Percentiles rank a stretch among this genome's conserved stretches.
phyloP scores from a whole-genome alignment of 495 filamentous ascomycete species.

The Aspergillus campestris region DNA sequence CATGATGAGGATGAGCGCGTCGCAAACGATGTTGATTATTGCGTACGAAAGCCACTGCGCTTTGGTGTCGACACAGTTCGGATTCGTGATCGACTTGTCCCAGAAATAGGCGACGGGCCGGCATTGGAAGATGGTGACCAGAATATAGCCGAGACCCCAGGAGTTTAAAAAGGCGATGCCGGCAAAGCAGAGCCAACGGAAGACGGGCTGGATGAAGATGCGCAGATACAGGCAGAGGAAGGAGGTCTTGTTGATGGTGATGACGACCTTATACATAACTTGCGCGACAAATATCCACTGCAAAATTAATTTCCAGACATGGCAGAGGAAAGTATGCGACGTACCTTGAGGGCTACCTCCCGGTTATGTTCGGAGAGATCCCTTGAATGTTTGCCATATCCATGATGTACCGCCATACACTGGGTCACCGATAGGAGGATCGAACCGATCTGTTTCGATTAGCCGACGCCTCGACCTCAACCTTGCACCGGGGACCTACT shows the following conservation, averaged over 20 bases:
- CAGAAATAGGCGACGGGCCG: slow-evolving; percentile 20
- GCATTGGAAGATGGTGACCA: slow-evolving; percentile 20
- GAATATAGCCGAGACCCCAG: slow-evolving; percentile 13
- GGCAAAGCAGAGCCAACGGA: slow-evolving; percentile 12
- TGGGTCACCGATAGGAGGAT: not conserved
- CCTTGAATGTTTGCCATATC: slow-evolving; percentile 5
- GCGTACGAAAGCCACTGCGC: slow-evolving; percentile 11
- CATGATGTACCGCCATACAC: not conserved
- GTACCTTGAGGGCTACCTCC: slow-evolving; percentile 3
- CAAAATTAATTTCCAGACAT: not conserved
- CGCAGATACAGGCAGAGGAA: slow-evolving; percentile 15
- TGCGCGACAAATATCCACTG: slow-evolving; percentile 15
- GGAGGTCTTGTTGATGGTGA: slow-evolving; percentile 13
- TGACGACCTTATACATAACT: slow-evolving; percentile 9
- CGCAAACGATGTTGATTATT: slow-evolving; percentile 23
- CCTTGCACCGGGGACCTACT: not conserved
- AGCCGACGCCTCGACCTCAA: not conserved
- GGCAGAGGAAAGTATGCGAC: not conserved
- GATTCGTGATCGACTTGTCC: slow-evolving; percentile 12
- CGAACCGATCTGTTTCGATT: not conserved
- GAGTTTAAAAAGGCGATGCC: slow-evolving; percentile 9
- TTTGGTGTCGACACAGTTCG: slow-evolving; percentile 7
- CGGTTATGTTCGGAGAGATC: not conserved
- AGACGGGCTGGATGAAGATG: slow-evolving; percentile 12
- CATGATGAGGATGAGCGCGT: slow-evolving; percentile 31